A percentile compares a stretch with the other conserved stretches of the same genome.
phyloP scores from a whole-genome alignment of 2,329 filamentous ascomycete species.

The Coniochaeta sp. region DNA sequence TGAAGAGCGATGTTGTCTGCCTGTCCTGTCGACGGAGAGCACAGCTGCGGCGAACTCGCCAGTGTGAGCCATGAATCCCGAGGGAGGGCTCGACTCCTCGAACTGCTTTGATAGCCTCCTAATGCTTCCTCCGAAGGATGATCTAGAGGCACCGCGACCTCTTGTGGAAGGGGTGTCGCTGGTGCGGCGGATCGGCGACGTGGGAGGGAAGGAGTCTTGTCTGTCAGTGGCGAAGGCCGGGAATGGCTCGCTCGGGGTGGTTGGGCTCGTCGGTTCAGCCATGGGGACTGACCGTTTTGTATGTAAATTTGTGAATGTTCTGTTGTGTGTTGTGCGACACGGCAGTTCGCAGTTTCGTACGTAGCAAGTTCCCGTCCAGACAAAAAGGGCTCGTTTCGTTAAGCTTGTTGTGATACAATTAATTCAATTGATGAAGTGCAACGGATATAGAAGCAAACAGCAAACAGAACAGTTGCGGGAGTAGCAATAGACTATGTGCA shows the following conservation, averaged over 20 bases:
- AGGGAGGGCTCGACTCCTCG: slow-evolving; percentile 36
- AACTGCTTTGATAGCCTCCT: slow-evolving; percentile 23
- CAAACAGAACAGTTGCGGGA: too few species aligned
- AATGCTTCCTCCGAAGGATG: neutral
- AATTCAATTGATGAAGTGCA: too few species aligned
- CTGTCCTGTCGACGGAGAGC: slow-evolving; percentile 5
- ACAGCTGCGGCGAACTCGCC: slow-evolving; percentile 37
- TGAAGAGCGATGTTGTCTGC: neutral
- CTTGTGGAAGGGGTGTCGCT: neutral
- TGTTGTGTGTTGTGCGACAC: too few species aligned
- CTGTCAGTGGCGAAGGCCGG: neutral
- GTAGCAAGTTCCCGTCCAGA: too few species aligned
- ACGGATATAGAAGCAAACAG: too few species aligned
- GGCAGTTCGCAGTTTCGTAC: too few species aligned
- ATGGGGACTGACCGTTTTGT: neutral
- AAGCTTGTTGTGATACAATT: too few species aligned
- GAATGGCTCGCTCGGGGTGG: neutral
- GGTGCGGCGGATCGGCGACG: neutral
- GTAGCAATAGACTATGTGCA: too few species aligned
- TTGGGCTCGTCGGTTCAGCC: neutral
- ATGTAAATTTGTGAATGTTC: too few species aligned
- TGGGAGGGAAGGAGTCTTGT: neutral
- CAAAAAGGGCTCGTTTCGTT: too few species aligned
- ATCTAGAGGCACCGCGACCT: neutral
- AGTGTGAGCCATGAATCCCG: slow-evolving; percentile 40